Evolutionary conservation across 1,284 basidiomycete species (phyloP), one percentile per base, ranked within the genome.

Genomic region (Tylopilus orsonianus): DNA sequence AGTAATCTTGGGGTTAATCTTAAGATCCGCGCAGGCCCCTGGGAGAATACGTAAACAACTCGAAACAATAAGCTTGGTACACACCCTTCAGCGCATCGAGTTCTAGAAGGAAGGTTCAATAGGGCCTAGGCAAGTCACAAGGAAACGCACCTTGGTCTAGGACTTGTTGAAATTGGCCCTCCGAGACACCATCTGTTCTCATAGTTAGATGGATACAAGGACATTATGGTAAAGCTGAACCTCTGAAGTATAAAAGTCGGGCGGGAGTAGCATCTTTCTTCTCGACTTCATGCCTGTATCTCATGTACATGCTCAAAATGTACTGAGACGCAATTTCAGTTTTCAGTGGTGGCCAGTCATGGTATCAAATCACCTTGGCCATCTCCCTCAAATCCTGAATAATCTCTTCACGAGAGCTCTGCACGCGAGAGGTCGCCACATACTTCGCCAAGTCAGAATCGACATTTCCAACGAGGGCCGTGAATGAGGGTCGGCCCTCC

Each of bases 131-230:
- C 0, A 24, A 32, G 24, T n/a, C 19, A 13, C 13, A 8, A 46
- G 34, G 41, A 32, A 16, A 59, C 70, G 37, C 41, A 82, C 83
- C 83, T 56, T 69, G 57, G 0, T 85, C 78, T 8, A 87, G 65
- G 3, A 90, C 87, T 41, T 84, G 75, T 50, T 75, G 71, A 60
- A 90, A 90, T 54, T 90, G 85, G 5, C 88, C 88, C 65, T 90
- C 87, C 6, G 85, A 87, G 20, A 90, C 87, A 58, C 88, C 87
- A 58, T 90, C 87, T 85, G 34, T 53, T 24, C 36, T n/a, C 46
- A 36, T 13, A 24, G 13, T 53, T 29, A 54, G 43, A 36, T 29
- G 22, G 18, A 36, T 46, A 52, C 26, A 35, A 47, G 12, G 32
- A 26, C 8, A n/a, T 48, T n/a, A 33, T 18, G 19, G 7, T 16